phyloP scores from a whole-genome alignment of 2,329 filamentous ascomycete species.

The Cladosporium cucumerinum region DNA sequence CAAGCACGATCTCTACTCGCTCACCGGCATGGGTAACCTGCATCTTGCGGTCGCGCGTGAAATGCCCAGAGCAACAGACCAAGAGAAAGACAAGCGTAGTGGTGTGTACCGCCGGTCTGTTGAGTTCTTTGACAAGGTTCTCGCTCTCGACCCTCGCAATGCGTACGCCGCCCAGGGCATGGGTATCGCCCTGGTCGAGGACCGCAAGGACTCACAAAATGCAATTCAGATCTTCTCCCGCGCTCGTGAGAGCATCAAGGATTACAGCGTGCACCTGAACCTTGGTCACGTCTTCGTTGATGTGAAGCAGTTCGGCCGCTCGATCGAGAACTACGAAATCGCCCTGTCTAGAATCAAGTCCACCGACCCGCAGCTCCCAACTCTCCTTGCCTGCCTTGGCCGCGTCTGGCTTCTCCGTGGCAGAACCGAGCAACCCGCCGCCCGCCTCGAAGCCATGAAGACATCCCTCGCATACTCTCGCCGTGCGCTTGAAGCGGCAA shows the following conservation, averaged over 20 bases:
- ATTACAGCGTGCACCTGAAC: slow-evolving; percentile 86
- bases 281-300: slow-evolving; percentile 91
- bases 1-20: slow-evolving; percentile 95
- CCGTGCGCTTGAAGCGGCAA: slow-evolving; percentile 68
- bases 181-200: slow-evolving; percentile 88
- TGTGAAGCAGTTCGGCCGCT: slow-evolving; percentile 81
- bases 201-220: slow-evolving; percentile 81
- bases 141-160: slow-evolving; percentile 91
- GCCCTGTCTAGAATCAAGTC: slow-evolving; percentile 76
- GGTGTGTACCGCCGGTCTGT: slow-evolving; percentile 87
- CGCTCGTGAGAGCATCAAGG: slow-evolving; percentile 83
- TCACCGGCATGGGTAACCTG: slow-evolving; percentile 97
- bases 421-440: slow-evolving; percentile 56
- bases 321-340: slow-evolving; percentile 89
- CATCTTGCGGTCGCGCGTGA: slow-evolving; percentile 83
- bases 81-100: slow-evolving; percentile 85
- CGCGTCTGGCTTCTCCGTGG: slow-evolving; percentile 83
- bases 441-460: slow-evolving; percentile 58
- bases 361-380: slow-evolving; percentile 66
- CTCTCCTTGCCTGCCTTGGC: slow-evolving; percentile 71
- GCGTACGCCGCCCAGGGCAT: slow-evolving; percentile 95
- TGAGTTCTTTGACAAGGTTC: slow-evolving; percentile 96
- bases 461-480: slow-evolving; percentile 61
- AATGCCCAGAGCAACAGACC: slow-evolving; percentile 86
- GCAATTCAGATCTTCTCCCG: slow-evolving; percentile 87